Base-by-base conservation (phyloP, 2,329 filamentous ascomycete species). In the Lasiodiplodia sp. region DNA sequence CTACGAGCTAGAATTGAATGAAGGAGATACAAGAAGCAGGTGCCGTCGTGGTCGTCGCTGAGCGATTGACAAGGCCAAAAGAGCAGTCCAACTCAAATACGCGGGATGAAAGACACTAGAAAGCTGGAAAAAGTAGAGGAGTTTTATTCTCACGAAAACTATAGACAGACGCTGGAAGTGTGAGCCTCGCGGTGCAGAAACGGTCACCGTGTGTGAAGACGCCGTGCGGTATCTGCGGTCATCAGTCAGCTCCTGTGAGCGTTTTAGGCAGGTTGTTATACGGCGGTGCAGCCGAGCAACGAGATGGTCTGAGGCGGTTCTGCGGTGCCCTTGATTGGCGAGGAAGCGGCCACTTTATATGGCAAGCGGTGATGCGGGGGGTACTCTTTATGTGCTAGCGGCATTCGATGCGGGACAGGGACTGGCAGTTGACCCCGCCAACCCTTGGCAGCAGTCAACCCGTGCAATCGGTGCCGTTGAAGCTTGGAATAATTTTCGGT, bases 321-420 rank as follows among this genome's bases (percentile, higher is more conserved):
- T 16, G 38, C 23, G 37, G 57, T 44, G 23, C 23, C 12, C 38
- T 28, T 60, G 57, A 47, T 60, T 47, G 38, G 57, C 37, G 23
- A 60, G 57, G 38, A 40, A 28, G 38, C 37, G 57, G 57, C 57
- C 21, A 44, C 37, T 31, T 53, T 60, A 47, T 63, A 57, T 38
- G 55, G 55, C 10, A 57, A 40, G 55, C 55, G 55, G 55, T 57
- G n/a, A 37, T 34, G 55, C 31, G 31, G 55, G 21, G 18, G 4
- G 10, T 57, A 23, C 55, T 34, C 23, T 38, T 38, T 38, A 31
- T 21, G 31, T 40, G 18, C n/a, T 57, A 38, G 55, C 34, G 38
- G 55, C 55, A 23, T 37, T 10, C 23, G 34, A 57, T 57, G 55
- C 55, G 55, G 55, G 21, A 56, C 44, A 53, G 25, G 21, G 51